phyloP scores from a whole-genome alignment of 2,329 filamentous ascomycete species.

The Trichoderma simmonsii region DNA sequence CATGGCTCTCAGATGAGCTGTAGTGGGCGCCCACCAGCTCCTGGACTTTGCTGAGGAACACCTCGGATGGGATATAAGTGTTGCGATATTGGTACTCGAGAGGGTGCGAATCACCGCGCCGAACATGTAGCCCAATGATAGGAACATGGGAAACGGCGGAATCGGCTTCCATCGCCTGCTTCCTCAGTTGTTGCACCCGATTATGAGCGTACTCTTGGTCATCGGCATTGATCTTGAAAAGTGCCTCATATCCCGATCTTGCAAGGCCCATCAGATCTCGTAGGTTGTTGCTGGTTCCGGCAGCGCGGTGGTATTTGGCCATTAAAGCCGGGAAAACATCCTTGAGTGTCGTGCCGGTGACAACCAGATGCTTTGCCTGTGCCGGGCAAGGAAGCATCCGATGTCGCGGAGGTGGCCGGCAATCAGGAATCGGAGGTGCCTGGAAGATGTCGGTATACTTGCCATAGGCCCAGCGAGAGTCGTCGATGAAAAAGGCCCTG shows the following conservation, averaged over 20 bases:
- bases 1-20: slow-evolving; percentile 38
- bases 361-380: slow-evolving; percentile 69
- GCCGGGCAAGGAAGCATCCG: slow-evolving; percentile 79
- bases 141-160: slow-evolving; percentile 37
- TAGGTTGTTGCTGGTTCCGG: slow-evolving; percentile 26
- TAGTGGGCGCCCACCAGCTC: slow-evolving; percentile 51
- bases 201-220: slow-evolving; percentile 63
- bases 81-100: slow-evolving; percentile 72
- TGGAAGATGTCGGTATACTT: slow-evolving; percentile 70
- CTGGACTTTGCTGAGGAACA: slow-evolving; percentile 61
- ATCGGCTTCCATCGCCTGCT: slow-evolving; percentile 42
- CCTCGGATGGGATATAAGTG: slow-evolving; percentile 72
- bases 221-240: slow-evolving; percentile 64
- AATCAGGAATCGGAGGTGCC: slow-evolving; percentile 61
- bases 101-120: slow-evolving; percentile 75
- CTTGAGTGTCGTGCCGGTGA: slow-evolving; percentile 64
- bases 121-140: slow-evolving; percentile 70
- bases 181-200: slow-evolving; percentile 55
- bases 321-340: slow-evolving; percentile 60
- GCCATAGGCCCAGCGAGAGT: slow-evolving; percentile 80
- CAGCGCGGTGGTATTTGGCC: slow-evolving; percentile 31
- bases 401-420: slow-evolving; percentile 67
- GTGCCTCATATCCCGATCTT: slow-evolving; percentile 65
- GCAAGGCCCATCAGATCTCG: slow-evolving; percentile 66
- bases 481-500: slow-evolving; percentile 79